These are phyloP conservation scores for Mucor plumbeus DNA, from an alignment of 371 early-diverging fungal species.

Conservation along the genomic window DNA sequence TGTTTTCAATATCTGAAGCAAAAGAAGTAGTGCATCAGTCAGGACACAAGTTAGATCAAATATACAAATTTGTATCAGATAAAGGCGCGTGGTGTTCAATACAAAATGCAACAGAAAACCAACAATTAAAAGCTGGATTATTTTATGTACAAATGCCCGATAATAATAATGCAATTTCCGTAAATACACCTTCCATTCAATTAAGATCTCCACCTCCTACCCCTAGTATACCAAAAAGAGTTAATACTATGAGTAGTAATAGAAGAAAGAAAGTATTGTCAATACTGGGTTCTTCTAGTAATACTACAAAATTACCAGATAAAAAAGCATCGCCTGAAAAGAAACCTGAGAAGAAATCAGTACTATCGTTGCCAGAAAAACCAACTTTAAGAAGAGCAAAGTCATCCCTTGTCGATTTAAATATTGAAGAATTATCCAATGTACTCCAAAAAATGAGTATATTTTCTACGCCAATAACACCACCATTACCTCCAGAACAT, in stretches of 20 bases:
- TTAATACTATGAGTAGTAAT: slow-evolving; percentile 5
- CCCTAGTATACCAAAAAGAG: slow-evolving; percentile 23
- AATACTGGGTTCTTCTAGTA: slow-evolving; percentile 13
- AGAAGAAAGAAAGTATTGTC: slow-evolving; percentile 21
- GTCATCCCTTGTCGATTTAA: slow-evolving; percentile 28
- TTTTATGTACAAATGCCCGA: slow-evolving; percentile 54
- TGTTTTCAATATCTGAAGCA: slow-evolving; percentile 38
- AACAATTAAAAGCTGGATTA: slow-evolving; percentile 45
- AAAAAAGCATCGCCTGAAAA: not conserved
- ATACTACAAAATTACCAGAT: not conserved
- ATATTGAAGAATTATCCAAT: slow-evolving; percentile 27
- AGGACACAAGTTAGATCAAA: slow-evolving; percentile 40
- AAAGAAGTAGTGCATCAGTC: slow-evolving; percentile 47
- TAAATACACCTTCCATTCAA: slow-evolving; percentile 26
- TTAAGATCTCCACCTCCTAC: slow-evolving; percentile 33
- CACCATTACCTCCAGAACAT: slow-evolving; percentile 15
- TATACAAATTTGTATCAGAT: slow-evolving; percentile 48
- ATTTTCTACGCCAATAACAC: slow-evolving; percentile 4
- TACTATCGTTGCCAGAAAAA: not conserved
- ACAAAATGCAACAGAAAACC: slow-evolving; percentile 14
- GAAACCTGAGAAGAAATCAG: slow-evolving; percentile 1
- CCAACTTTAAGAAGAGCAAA: slow-evolving; percentile 21
- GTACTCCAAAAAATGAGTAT: slow-evolving; percentile 19
- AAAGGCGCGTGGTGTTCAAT: slow-evolving; percentile 47
- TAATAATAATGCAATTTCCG: slow-evolving; percentile 11